These are phyloP conservation scores for Rhizopus delemar DNA, from an alignment of 371 early-diverging fungal species.

Conservation along the genomic window DNA sequence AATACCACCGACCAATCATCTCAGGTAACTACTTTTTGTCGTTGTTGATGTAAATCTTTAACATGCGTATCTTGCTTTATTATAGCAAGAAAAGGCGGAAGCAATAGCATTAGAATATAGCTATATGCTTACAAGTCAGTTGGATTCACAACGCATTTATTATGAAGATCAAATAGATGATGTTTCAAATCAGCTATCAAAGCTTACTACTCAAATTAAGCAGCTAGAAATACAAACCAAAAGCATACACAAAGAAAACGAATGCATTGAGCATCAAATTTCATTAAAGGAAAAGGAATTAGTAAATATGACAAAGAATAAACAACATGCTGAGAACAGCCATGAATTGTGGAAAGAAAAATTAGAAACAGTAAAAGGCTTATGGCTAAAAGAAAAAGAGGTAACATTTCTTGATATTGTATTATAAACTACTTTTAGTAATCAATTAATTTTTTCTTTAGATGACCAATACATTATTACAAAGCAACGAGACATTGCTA, in stretches of 20 bases:
- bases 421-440: not conserved
- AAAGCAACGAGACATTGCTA: conserved; percentile 22
- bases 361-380: conserved; percentile 12
- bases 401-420: conserved; percentile 6
- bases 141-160: conserved; percentile 86
- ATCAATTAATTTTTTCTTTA: not conserved
- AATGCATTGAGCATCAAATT: conserved; percentile 12
- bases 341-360: conserved; percentile 29
- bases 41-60: not conserved
- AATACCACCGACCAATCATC: not conserved
- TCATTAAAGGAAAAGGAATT: conserved; percentile 2
- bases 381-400: conserved; percentile 33
- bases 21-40: conserved; percentile 11
- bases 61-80: not conserved
- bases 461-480: conserved; percentile 23
- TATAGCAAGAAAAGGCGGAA: conserved; percentile 69
- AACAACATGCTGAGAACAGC: conserved; percentile 24
- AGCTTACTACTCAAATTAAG: conserved; percentile 26
- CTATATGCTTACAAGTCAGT: conserved; percentile 75
- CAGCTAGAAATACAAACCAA: conserved; percentile 12
- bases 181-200: conserved; percentile 46
- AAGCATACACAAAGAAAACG: conserved; percentile 11
- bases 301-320: conserved; percentile 13
- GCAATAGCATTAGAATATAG: conserved; percentile 81
- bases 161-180: conserved; percentile 75